These are phyloP conservation scores for Samsoniella hepiali DNA, from an alignment of 2,329 filamentous ascomycete genomes.

Conservation along the genomic window DNA sequence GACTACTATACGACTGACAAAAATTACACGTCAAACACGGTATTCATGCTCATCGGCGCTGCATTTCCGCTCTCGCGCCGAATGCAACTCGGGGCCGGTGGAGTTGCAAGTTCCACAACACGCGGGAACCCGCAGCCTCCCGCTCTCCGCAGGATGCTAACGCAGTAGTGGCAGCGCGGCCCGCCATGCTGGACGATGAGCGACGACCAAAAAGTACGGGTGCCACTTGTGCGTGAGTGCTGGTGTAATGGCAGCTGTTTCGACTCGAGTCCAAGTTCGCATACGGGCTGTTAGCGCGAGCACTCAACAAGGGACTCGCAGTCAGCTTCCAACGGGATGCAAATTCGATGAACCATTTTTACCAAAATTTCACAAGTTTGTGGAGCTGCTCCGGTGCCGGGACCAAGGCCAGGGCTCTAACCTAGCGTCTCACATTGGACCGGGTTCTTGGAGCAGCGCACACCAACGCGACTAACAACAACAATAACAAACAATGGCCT, in stretches of 20 bases:
- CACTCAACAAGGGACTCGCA: background rate
- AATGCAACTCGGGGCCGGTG: slow-evolving; percentile 11
- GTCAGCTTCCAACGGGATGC: background rate
- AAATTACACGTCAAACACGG: background rate
- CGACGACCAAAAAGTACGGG: slow-evolving; percentile 2
- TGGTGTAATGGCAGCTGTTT: background rate
- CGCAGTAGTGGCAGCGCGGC: slow-evolving; percentile 14
- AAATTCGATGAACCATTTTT: slow-evolving; percentile 1
- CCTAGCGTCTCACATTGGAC: slow-evolving; percentile 14
- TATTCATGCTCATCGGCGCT: background rate
- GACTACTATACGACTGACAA: background rate
- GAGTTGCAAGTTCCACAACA: slow-evolving; percentile 16
- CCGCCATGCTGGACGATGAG: slow-evolving; percentile 7
- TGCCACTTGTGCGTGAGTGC: background rate
- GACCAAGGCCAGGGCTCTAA: slow-evolving; percentile 15
- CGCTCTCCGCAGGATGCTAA: slow-evolving; percentile 12
- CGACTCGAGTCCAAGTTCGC: background rate
- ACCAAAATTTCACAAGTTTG: slow-evolving; percentile 12
- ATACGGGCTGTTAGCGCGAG: background rate
- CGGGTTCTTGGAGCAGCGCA: slow-evolving; percentile 7
- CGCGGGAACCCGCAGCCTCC: slow-evolving; percentile 18
- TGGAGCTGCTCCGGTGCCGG: slow-evolving; percentile 8
- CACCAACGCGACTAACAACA: background rate
- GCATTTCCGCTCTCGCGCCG: background rate
- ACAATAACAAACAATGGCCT: slow-evolving; percentile 14